Evolutionary conservation across 2,329 filamentous ascomycete genomes (phyloP), one percentile per base, ranked within the genome.

Genomic region (Volutella citrinella): DNA sequence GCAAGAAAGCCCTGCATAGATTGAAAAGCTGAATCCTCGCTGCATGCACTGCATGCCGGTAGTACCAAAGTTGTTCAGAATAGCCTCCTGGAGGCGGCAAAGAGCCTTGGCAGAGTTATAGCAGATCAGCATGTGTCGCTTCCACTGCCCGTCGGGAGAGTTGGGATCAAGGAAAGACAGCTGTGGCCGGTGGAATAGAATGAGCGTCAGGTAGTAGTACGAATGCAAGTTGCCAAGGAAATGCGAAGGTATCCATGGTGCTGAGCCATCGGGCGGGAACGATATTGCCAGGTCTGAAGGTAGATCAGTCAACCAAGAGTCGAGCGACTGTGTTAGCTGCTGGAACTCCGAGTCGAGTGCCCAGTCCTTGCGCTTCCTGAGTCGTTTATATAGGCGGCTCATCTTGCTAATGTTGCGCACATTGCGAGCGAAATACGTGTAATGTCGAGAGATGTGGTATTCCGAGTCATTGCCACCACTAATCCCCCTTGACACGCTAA

Each of bases 1-100:
- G 66, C 90, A 95, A 1, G 88, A 93, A 27, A 97, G 68, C 17
- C 95, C 80, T 36, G 83, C 81, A 55, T 97, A 97, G n/a, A 97
- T 88, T 6, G 87, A 88, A 54, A 95, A 97, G 61, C 90, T 95
- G 57, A 95, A 89, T 23, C 91, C 91, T 47, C 91, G 78, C 54
- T 91, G 84, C 91, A 96, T 96, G 64, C 84, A 94, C 49, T 93
- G 74, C 12, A 97, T 70, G 1, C 90, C 91, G 12, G 77, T 77
- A 40, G 95, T 68, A 4, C 89, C 87, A 59, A 82, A 95, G 0
- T 78, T 76, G 34, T 83, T 75, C 38, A 95, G 56, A 21, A 95
- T 79, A 3, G 83, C 83, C 63, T 97, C 91, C 55, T 96, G 89
- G 6, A 96, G 63, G 40, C 86, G 81, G 61, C 90, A 96, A 31